Evolutionary conservation across 768 basidiomycete species (phyloP), one percentile per base, ranked within the genome.

Genomic region (Pisolithus orientalis): DNA sequence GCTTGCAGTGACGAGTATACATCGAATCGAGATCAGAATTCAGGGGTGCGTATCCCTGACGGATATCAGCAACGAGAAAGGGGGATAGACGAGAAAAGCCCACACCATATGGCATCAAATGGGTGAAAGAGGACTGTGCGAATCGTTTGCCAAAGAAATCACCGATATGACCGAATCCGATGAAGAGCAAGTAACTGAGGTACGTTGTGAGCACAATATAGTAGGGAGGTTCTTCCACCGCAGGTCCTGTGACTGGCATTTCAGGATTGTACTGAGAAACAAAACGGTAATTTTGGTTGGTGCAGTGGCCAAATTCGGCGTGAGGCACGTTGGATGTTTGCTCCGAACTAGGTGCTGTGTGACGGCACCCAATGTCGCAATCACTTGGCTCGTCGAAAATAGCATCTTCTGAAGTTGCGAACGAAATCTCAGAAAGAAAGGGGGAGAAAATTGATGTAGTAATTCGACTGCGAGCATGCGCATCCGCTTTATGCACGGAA

Each of bases 11-110:
- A 48, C 95, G 91, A 53, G 94, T 95, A 77, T 98, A 98, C 74
- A 98, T 98, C 6, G 96, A 98, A 69, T 98, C 95, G 59, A 97
- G 98, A 68, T 98, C 96, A 8, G 94, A 96, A 72, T 92, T 95
- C 54, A 98, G 78, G 5, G 96, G 90, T 1, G 94, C 95, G 63
- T 95, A 94, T 52, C 95, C 96, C 93, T 97, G 67, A 21, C 21
- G 21, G 21, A 2, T 21, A 21, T 21, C 21, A 21, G 51, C 44
- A 40, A 52, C 40, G 31, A 43, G 46, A 27, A n/a, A 43, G 3
- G 11, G 25, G 14, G 21, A 43, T 16, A 37, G 25, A 28, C 39
- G 52, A 28, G 47, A 4, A 11, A 42, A 54, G 47, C 92, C 70
- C 65, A 95, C 94, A 61, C 91, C 76, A 57, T 79, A 75, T 46